phyloP scores from a whole-genome alignment of 306 rosid species.

The apple (Malus domestica) region ASM211411v1 NC_041794.1:34163501-34164000 shows the following conservation, averaged over 20 bases:
- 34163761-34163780: neutral
- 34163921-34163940: no score
- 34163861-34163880: no score
- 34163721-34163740: neutral
- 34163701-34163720: neutral
- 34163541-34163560: neutral
- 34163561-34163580: neutral
- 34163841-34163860: no score
- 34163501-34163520: conserved; percentile 56
- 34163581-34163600: neutral
- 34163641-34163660: no score
- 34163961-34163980: no score
- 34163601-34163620: neutral
- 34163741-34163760: neutral
- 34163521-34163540: conserved; percentile 30
- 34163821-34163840: no score
- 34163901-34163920: neutral
- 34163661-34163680: neutral
- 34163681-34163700: neutral
- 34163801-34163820: no score
- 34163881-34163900: no score
- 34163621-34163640: neutral
- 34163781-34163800: no score
- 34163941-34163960: no score
- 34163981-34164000: no score